A percentile compares a stretch with the other conserved stretches of the same genome.
These are phyloP conservation scores for Pluteus cervinus DNA, from an alignment of 768 basidiomycete species.

Conservation along the genomic window DNA sequence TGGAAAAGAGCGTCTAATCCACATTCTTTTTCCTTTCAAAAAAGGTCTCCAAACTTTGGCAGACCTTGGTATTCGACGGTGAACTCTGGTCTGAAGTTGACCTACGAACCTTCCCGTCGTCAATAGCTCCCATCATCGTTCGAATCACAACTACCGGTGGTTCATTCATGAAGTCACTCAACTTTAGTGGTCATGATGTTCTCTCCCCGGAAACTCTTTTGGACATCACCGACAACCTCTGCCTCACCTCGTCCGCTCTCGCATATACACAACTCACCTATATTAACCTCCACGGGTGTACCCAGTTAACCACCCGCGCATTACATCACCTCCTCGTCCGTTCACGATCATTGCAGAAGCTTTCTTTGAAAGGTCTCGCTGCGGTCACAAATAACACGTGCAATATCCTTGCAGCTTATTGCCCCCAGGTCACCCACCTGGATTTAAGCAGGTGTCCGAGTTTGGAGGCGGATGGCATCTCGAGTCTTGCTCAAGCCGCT, in stretches of 20 bases:
- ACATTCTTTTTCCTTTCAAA: neutral
- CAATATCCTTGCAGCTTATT: constrained; percentile 55
- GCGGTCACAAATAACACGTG: constrained; percentile 74
- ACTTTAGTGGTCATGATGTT: constrained; percentile 56
- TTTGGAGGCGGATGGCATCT: constrained; percentile 61
- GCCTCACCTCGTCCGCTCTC: constrained; percentile 31
- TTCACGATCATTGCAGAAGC: constrained; percentile 49
- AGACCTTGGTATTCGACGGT: constrained; percentile 71
- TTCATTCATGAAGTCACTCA: constrained; percentile 55
- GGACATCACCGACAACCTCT: constrained; percentile 49
- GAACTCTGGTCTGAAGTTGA: constrained; percentile 76
- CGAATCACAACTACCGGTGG: constrained; percentile 53
- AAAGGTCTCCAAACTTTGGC: constrained; percentile 84
- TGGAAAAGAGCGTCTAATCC: neutral
- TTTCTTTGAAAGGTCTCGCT: constrained; percentile 63
- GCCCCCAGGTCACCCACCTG: constrained; percentile 48
- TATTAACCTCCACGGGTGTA: constrained; percentile 72
- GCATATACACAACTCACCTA: constrained; percentile 62
- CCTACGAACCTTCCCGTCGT: constrained; percentile 53
- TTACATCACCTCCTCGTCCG: constrained; percentile 65
- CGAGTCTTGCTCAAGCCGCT: constrained; percentile 37
- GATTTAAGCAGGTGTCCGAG: constrained; percentile 70
- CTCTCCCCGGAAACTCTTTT: constrained; percentile 44
- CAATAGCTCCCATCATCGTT: constrained; percentile 44
- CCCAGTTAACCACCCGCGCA: constrained; percentile 53